Conservation (phyloP, 306 rosid genomes). For the Dalbergia cochinchinensis region DNA sequence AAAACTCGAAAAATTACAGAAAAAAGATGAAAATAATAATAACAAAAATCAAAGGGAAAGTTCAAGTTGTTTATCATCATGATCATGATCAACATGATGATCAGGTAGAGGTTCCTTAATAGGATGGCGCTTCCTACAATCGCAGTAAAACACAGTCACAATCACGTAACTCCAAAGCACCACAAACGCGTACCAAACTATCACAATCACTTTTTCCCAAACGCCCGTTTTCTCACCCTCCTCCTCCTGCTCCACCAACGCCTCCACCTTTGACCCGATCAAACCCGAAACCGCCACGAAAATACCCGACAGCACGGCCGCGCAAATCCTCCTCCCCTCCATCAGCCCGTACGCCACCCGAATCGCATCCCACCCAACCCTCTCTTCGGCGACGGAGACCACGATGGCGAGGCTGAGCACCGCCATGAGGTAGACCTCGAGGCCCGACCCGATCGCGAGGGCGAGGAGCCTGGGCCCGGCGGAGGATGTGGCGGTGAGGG, state of each 20-base stretch:
- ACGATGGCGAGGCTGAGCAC: constrained; percentile 64
- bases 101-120: constrained; percentile 24
- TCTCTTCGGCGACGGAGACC: constrained; percentile 76
- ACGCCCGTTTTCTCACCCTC: constrained; percentile 43
- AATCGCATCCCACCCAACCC: constrained; percentile 71
- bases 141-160: constrained; percentile 68
- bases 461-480: constrained; percentile 32
- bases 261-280: constrained; percentile 54
- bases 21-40: neutral
- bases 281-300: constrained; percentile 48
- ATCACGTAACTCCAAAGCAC: constrained; percentile 69
- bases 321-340: constrained; percentile 59
- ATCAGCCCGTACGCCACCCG: constrained; percentile 61
- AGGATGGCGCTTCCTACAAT: constrained; percentile 63
- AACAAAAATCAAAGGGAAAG: neutral
- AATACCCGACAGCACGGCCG: constrained; percentile 65
- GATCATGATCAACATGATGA: neutral
- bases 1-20: neutral
- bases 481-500: constrained; percentile 15
- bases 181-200: constrained; percentile 57
- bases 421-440: constrained; percentile 74
- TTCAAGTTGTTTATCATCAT: neutral
- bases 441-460: constrained; percentile 32
- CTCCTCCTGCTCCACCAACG: constrained; percentile 38
- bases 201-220: constrained; percentile 54